Base-by-base conservation (phyloP, 1,284 basidiomycete species). In the Naganishia liquefaciens region DNA sequence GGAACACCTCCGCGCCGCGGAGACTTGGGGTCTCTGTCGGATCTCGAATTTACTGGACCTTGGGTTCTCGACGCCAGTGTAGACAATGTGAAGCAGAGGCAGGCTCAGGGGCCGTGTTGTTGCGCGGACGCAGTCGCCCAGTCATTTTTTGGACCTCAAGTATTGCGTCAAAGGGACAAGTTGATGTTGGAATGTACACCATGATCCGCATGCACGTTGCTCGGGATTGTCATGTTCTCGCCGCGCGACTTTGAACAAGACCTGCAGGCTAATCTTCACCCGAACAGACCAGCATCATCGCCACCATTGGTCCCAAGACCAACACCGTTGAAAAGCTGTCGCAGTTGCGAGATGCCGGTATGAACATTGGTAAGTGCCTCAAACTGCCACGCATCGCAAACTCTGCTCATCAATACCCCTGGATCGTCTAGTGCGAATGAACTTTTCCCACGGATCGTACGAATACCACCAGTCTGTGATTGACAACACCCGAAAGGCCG, bases 381-480 rank as follows among this genome's bases (percentile, higher is more conserved):
- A 60, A 64, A 63, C 50, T 15, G 43, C 40, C 33, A n/a, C 15
- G 2, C 11, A 3, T 39, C 6, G 13, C 30, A 15, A 27, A 17
- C 7, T 4, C 51, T 28, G 5, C 39, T 33, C 46, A 62, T 33
- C 39, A 42, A 44, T 37, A 10, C 23, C 57, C 25, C 9, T 50
- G 27, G 27, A 2, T 37, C 5, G 10, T 64, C 42, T 72, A 95
- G 93, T 96, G 68, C 92, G 93, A 80, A 96, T 96, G 93, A 96
- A 97, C 84, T 95, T 95, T 79, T 95, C 93, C 63, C 93, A 96
- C 86, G 93, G 93, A 63, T 89, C 88, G 64, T 94, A 98, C 80
- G 91, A 93, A 74, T 96, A 94, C 80, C 94, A 98, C 81, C 91
- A 97, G 82, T 93, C 90, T 70, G 93, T 97, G 70, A 92, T 98